Conservation (phyloP, 2,329 filamentous ascomycete species). For the Microsporum audouinii region DNA sequence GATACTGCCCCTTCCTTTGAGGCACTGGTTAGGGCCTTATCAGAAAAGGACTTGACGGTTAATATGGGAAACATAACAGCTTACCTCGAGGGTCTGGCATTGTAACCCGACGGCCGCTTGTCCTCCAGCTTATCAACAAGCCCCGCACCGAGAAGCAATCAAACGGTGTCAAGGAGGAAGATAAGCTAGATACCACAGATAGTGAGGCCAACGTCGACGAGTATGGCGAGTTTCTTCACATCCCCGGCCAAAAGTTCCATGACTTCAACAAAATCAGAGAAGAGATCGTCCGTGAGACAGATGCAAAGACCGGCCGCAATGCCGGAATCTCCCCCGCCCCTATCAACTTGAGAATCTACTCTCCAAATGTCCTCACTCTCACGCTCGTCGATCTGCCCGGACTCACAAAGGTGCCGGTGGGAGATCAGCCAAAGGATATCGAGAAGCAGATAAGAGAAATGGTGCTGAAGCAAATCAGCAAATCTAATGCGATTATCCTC, state of each 20-base stretch:
- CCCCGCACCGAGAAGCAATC: conserved; percentile 48
- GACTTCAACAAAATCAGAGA: conserved; percentile 98
- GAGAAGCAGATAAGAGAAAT: conserved; percentile 95
- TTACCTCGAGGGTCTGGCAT: conserved; percentile 95
- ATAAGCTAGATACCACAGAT: conserved; percentile 58
- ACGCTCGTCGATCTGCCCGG: conserved; percentile 94
- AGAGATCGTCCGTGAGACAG: conserved; percentile 92
- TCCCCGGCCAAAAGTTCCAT: conserved; percentile 92
- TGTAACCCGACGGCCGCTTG: conserved; percentile 86
- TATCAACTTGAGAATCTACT: conserved; percentile 97
- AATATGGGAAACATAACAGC: conserved; percentile 38
- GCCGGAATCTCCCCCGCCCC: conserved; percentile 91
- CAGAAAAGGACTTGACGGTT: neutral
- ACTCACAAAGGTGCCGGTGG: conserved; percentile 90
- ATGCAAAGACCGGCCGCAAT: conserved; percentile 91
- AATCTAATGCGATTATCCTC: conserved; percentile 94
- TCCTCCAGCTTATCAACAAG: conserved; percentile 96
- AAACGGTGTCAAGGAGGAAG: conserved; percentile 61
- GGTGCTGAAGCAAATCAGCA: conserved; percentile 97
- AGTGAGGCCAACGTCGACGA: conserved; percentile 85
- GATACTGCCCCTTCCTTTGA: neutral
- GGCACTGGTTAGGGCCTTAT: neutral
- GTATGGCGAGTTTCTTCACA: conserved; percentile 98
- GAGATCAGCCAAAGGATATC: conserved; percentile 92
- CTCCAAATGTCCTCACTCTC: conserved; percentile 90